Evolutionary conservation across 768 basidiomycete genomes (phyloP), one percentile per base, ranked within the genome.

Genomic region (Termitomyces sp.): DNA sequence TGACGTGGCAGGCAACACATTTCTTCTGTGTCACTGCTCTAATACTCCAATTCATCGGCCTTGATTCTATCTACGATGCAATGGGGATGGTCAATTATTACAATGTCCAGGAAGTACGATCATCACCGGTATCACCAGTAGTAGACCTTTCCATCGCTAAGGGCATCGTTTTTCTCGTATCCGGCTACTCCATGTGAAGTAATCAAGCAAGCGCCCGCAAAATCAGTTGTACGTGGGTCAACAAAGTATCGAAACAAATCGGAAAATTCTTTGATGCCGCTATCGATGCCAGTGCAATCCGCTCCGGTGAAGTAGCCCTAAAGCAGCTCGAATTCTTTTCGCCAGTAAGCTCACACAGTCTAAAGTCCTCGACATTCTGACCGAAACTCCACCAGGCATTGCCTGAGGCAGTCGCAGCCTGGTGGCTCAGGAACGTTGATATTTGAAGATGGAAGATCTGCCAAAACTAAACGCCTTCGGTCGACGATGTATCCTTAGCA

Each of bases 351-450:
- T 27, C 11, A 11, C 37, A 8, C 27, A 8, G 18, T 18, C 9
- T 34, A 9, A 52, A 16, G 24, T 31, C 18, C 34, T 39, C 22
- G 20, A 16, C 8, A 24, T 30, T 33, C 13, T 18, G 12, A 15
- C 37, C 16, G 18, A 30, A 54, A 24, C 2, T 45, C 2, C 1
- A 6, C 4, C 13, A 33, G 49, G 20, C 11, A 51, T 8, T 46
- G 24, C 6, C 34, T 1, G 24, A 59, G 37, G 50, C 30, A 16
- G 30, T 52, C n/a, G 24, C 12, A 16, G 58, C 20, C 0, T 63
- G 56, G 59, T 60, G 62, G 56, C 46, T 44, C 18, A 45, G 56
- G 9, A 51, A 51, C 55, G 52, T 55, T 9, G 55, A 27, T 60
- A 12, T 34, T 58, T 1, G 56, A 63, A 60, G 54, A 58, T 42